Conservation (phyloP, 2,329 filamentous ascomycete species). For the Thyridium curvatum region DNA sequence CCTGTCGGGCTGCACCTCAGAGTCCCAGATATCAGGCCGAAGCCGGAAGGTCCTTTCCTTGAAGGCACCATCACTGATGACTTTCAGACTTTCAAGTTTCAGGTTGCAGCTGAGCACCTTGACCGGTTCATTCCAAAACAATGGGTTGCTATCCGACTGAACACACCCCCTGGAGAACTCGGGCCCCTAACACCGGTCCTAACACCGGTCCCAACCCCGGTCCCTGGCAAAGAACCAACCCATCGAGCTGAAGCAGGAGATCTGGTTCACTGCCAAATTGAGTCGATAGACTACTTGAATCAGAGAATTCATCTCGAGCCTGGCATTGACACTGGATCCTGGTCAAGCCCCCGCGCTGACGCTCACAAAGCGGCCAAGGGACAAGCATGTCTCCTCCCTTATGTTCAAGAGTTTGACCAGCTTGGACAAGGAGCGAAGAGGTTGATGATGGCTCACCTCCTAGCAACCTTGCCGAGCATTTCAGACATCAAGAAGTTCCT, state of each 20-base stretch:
- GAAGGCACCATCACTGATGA: neutral
- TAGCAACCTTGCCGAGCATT: conserved; percentile 57
- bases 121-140: neutral
- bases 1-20: conserved; percentile 35
- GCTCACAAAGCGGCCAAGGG: neutral
- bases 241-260: conserved; percentile 10
- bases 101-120: neutral
- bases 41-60: no score
- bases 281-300: no score
- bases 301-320: no score
- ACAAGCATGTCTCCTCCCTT: conserved; percentile 26
- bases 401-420: conserved; percentile 52
- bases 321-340: no score
- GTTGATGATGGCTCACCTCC: conserved; percentile 40
- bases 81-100: neutral
- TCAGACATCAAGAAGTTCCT: conserved; percentile 48
- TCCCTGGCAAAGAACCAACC: no score
- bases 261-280: neutral
- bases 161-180: neutral
- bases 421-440: conserved; percentile 38
- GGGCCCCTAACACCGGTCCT: no score
- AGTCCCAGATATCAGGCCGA: conserved; percentile 13
- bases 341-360: neutral
- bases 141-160: conserved; percentile 12
- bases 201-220: no score